A percentile compares a stretch with the other conserved stretches of the same genome.
Evolutionary conservation across 179 eudicot species (phyloP).

Genomic region (Silene coronaria): DNA sequence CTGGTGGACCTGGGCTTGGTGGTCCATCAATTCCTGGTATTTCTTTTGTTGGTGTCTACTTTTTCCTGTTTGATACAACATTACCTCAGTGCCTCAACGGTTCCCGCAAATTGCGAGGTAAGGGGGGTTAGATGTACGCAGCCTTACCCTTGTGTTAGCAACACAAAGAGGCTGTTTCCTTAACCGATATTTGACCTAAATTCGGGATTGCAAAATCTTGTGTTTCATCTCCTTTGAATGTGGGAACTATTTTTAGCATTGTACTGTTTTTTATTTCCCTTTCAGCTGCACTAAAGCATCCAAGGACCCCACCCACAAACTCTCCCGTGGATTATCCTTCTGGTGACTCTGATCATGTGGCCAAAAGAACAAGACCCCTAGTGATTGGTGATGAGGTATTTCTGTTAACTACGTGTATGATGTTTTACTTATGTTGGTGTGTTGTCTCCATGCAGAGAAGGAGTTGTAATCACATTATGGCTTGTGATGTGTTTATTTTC

Average conservation of each 20-base stretch:
- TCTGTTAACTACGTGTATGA: background rate
- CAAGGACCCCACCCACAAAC: slow-evolving; percentile 81
- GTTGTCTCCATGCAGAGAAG: background rate
- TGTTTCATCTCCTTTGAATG: background rate
- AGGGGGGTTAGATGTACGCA: no score
- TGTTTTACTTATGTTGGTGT: background rate
- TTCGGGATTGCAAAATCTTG: background rate
- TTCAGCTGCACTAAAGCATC: slow-evolving; percentile 77
- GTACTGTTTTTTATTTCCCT: slow-evolving; percentile 12
- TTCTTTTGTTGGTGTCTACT: background rate
- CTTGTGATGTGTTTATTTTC: background rate
- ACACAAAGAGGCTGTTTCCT: background rate
- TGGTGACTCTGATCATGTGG: slow-evolving; percentile 72
- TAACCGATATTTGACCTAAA: background rate
- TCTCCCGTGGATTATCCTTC: slow-evolving; percentile 72
- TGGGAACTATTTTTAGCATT: background rate
- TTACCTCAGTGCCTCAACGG: no score
- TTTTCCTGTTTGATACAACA: background rate
- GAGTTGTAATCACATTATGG: background rate
- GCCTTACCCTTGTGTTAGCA: no score
- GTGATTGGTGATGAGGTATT: slow-evolving; percentile 73
- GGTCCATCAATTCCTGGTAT: slow-evolving; percentile 72
- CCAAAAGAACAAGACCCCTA: slow-evolving; percentile 66
- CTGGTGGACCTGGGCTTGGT: slow-evolving; percentile 78
- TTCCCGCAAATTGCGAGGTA: no score